A percentile compares a stretch with the other conserved stretches of the same genome.
phyloP scores from a whole-genome alignment of 805 yeast genomes.

The Metschnikowia amazonensis region DNA sequence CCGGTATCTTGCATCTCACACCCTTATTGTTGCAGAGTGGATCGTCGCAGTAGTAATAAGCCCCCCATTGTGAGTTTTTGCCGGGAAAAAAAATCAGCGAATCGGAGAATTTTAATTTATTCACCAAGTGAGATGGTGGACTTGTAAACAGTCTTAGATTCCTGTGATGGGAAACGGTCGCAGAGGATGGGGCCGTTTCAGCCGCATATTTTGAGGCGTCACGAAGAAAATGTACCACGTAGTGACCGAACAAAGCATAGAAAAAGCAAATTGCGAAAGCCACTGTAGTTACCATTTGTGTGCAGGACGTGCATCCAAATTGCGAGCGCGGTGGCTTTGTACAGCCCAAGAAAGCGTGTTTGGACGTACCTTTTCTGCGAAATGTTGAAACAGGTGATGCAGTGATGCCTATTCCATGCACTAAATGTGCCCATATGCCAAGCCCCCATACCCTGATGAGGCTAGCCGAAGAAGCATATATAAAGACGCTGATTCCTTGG shows the following conservation, averaged over 20 bases:
- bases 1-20: not conserved
- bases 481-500: not conserved
- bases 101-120: not conserved
- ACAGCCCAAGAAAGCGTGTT: not conserved
- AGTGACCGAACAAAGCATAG: not conserved
- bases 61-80: not conserved
- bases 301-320: constrained; percentile 1
- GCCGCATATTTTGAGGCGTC: not conserved
- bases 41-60: too few species aligned
- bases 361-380: not conserved
- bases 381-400: not conserved
- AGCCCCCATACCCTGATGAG: constrained; percentile 1
- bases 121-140: not conserved
- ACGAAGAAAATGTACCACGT: not conserved
- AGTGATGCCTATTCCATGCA: constrained; percentile 1
- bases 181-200: not conserved
- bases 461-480: not conserved
- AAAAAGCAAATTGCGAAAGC: not conserved
- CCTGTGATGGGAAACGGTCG: not conserved
- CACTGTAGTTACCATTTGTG: not conserved
- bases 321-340: not conserved
- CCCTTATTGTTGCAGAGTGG: not conserved
- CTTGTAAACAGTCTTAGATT: not conserved
- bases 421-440: not conserved
- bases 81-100: not conserved